Evolutionary conservation across 148 eudicot species (phyloP), one percentile per base, ranked within the genome.

Genomic region (Dianthus caryophyllus): DNA sequence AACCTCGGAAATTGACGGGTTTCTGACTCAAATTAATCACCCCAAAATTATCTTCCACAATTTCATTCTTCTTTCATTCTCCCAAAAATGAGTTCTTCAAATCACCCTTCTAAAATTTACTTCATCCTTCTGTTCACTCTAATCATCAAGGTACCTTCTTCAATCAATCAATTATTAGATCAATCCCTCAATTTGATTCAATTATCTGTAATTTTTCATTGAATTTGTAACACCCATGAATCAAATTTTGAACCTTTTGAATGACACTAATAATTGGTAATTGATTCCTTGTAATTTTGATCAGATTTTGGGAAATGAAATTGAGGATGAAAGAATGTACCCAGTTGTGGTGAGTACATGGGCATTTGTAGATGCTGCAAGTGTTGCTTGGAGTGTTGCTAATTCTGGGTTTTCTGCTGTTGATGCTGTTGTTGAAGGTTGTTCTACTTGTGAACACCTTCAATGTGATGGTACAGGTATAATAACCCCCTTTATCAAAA

Each of bases 401-500:
- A 78, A 81, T 65, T 61, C 73, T 55, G 98, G 98, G 21, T 78
- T 79, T 58, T 82, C 98, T 10, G 93, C 96, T 13, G 43, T 92
- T 43, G 98, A 92, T 83, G 88, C 96, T 39, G 94, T 92, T 31
- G 91, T 92, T 68, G 85, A 87, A 77, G 98, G 98, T 64, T 92
- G 98, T 73, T 84, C 89, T 60, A 83, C 89, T 75, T 92, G 98
- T 71, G 98, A 92, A 80, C 73, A 74, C 64, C 84, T 92, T 20
- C 79, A 84, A 76, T 92, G 98, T 61, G 98, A 92, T 77, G 94
- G 96, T 61, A 87, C 98, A 79, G 98, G 98, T 87, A 66, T 52
- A 64, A 4, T 46, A 7, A 33, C 13, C 0, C 5, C 39, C 39
- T 6, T 46, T 10, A 50, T 17, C 24, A n/a, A 25, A 9, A 5